Percentiles rank a stretch among this genome's conserved stretches.
phyloP scores from a whole-genome alignment of 2,329 filamentous ascomycete genomes.

The Fusarium xyrophilum region DNA sequence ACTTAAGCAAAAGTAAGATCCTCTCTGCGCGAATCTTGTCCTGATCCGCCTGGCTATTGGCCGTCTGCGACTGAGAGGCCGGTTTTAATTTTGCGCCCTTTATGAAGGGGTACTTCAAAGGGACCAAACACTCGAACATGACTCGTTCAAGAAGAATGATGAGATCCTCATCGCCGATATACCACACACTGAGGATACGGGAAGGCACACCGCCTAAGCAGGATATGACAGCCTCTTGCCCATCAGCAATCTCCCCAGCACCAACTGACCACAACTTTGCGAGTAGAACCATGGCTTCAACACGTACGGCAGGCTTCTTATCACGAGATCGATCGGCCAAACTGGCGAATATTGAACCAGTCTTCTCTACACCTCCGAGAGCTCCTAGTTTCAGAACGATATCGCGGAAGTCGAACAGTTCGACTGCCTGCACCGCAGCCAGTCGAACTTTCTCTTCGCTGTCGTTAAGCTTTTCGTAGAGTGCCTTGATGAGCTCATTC shows the following conservation, averaged over 20 bases:
- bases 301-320: slow-evolving; percentile 78
- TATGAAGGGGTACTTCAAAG: slow-evolving; percentile 79
- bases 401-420: slow-evolving; percentile 79
- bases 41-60: slow-evolving; percentile 63
- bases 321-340: slow-evolving; percentile 90
- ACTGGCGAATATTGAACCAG: slow-evolving; percentile 79
- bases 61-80: slow-evolving; percentile 59
- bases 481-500: slow-evolving; percentile 71
- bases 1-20: slow-evolving; percentile 80
- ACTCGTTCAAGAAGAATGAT: slow-evolving; percentile 85
- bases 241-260: slow-evolving; percentile 82
- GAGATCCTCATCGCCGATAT: slow-evolving; percentile 86
- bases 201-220: slow-evolving; percentile 85
- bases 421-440: slow-evolving; percentile 85
- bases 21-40: slow-evolving; percentile 84
- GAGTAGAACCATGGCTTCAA: slow-evolving; percentile 84
- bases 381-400: slow-evolving; percentile 82
- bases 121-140: slow-evolving; percentile 86
- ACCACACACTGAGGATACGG: slow-evolving; percentile 85
- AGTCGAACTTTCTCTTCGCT: slow-evolving; percentile 90
- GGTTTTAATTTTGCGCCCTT: slow-evolving; percentile 66
- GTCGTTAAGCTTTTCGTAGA: slow-evolving; percentile 84
- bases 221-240: slow-evolving; percentile 75
- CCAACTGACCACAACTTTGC: slow-evolving; percentile 94
- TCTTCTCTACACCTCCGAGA: slow-evolving; percentile 75